Evolutionary conservation across 140 eudicot genomes (phyloP), one percentile per base, ranked within the genome.

Genomic region (Cichorium intybus): DNA sequence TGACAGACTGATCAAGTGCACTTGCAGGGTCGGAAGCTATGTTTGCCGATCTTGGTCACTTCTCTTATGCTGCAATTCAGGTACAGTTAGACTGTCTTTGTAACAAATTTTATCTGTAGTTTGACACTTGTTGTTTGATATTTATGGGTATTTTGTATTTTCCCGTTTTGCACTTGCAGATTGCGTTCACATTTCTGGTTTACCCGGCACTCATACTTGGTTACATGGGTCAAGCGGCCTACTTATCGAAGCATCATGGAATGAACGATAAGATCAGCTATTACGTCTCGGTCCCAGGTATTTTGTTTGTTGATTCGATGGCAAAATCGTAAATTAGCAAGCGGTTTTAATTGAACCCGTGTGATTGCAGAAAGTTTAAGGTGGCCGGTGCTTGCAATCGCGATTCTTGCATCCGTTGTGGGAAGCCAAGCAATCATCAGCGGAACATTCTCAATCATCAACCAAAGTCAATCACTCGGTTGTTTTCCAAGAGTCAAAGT

Each of bases 11-110:
- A 54, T 64, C 64, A 26, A 72, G 14, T 68, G 56, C 54, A 33
- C 52, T 66, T 89, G 84, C 77, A 89, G 97, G 97, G 64, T 90
- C 97, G 21, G 97, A 90, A 70, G 97, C 94, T 33, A 90, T 87
- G 97, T 90, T 90, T 78, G 97, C 97, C 0, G 97, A 90, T 78
- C 93, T 90, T 67, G 97, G 97, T 27, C 97, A 90, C 75, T 90
- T 90, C 83, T 87, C 97, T 45, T 78, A 87, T 34, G 64, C 79
- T 49, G 93, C 97, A 71, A 90, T 90, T 79, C 95, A 90, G 95
- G 97, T 90, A 78, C 66, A 43, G 46, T 10, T 26, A 7, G 26
- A 21, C 48, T 14, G 21, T 34, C 11, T 21, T 10, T n/a, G n/a
- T n/a, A n/a, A n/a, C n/a, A 21, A 8, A 27, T 27, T 5, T 27